Base-by-base conservation (phyloP, 2,329 filamentous ascomycete genomes). In the Emericellopsis atlantica region DNA sequence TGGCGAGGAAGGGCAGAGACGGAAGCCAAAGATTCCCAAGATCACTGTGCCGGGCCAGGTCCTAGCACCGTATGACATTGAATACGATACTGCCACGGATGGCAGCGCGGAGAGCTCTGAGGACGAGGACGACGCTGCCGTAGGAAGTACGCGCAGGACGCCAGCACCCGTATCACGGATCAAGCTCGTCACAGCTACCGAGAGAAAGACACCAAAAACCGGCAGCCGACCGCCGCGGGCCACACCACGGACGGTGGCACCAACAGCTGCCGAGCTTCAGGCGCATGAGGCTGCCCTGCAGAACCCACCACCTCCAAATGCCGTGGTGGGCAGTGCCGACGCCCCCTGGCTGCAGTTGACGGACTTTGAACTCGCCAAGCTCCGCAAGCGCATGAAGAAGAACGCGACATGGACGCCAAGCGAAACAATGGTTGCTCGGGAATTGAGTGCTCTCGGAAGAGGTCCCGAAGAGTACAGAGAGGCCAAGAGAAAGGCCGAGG, bases 381-480 rank as follows among this genome's bases (percentile, higher is more conserved):
- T 92, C 7, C 70, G 85, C 45, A 92, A 92, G 61, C 73, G 82
- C 15, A 92, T 92, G 85, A 92, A 92, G 72, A 92, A 92, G 69
- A 92, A 92, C 53, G 82, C 84, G 0, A 80, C 84, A 5, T 92
- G 85, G 85, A 79, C 76, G 3, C 85, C 85, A 0, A 89, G 83
- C 46, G 82, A 86, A 50, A 89, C 85, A 0, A 92, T 92, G 85
- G 84, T 90, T 47, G 76, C 82, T 14, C 71, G 84, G 24, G 84
- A 90, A 58, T 72, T 92, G 1, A 83, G 83, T 55, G 67, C 69
- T 16, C 70, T 86, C 15, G 79, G 79, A 1, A 78, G 85, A 36
- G 79, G 79, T 3, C 68, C 76, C 14, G 77, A 80, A 40, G 74
- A 74, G 6, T 81, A 73, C 50, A 67, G 64, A 35, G 67, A 68